Base-by-base conservation (phyloP, 257 asterid genomes). In the Plantago ovata region DNA sequence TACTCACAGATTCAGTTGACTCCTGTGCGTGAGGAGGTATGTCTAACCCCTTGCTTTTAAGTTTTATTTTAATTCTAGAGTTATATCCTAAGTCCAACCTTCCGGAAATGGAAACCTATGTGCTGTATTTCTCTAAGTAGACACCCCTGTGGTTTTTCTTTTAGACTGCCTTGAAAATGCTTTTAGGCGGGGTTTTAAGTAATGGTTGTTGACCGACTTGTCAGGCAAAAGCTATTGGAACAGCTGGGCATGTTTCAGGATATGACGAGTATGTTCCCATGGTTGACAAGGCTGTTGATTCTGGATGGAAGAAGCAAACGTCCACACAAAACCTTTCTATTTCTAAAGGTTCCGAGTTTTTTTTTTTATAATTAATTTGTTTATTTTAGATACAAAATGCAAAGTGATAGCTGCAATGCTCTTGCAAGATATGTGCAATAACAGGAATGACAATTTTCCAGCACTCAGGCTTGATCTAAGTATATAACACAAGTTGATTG, bases 1-100 rank as follows among this genome's bases (percentile, higher is more conserved):
- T 93, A 86, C 70, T 81, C 99, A 32, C 96, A 86, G 58, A 94
- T 86, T 64, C 84, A 92, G 51, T 80, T 93, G 80, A 93, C 99
- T 68, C 99, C 99, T 61, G 99, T 93, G 18, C 94, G 95, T 15
- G 99, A 93, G 81, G 99, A 93, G 95, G 99, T 93, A 74, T 56
- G 55, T 15, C 42, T 20, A 50, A 58, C 53, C 33, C 19, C 38
- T 45, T 45, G 44, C 33, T 52, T 40, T 41, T 28, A 8, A 32
- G 53, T 41, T 49, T 45, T 53, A 10, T 21, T 56, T 55, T 63
- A 44, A 21, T 50, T 50, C 2, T 50, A 20, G 32, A 50, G 32
- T 3, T 11, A 50, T 20, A 48, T 9, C 7, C 36, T 28, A 0
- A 28, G 36, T 50, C 38, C 56, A 3, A 49, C 28, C 36, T 49